Evolutionary conservation across 2,329 filamentous ascomycete species (phyloP), one percentile per base, ranked within the genome.

Genomic region (Diplodia sapinea): DNA sequence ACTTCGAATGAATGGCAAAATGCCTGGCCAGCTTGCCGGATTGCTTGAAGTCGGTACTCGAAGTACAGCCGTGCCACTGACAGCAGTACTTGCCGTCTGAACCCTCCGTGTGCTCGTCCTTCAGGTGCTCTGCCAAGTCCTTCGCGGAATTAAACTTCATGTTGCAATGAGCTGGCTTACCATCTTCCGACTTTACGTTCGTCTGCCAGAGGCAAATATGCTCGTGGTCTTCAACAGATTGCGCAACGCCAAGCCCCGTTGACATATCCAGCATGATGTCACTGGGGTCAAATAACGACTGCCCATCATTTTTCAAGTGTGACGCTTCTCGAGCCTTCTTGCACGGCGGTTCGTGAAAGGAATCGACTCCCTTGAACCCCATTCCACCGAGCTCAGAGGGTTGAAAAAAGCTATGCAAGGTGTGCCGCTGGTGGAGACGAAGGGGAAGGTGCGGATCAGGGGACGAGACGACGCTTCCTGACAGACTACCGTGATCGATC

Each of bases 31-130:
- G 72, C 69, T 79, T 79, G 6, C 75, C 77, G 20, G 77, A 76
- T 68, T 79, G 78, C 68, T 79, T 79, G 70, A 79, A 79, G 68
- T 79, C 77, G 67, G 78, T 79, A 9, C 69, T 71, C 4, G 73
- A 72, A 40, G 78, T 75, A 57, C 78, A 79, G 15, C 69, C 70
- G 65, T 76, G 73, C 78, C 78, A 79, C 64, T 76, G 76, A 12
- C 67, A 68, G 31, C 61, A 65, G 23, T 68, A 65, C 43, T 65
- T 65, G 61, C 67, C 66, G 15, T 64, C 51, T 20, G n/a, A 9
- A 3, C 66, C 66, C 50, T 63, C 66, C 6, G 66, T 64, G 13
- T 68, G 66, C 7, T 59, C 51, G 20, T 68, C 57, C n/a, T 68
- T 68, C 66, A 68, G 56, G 50, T 68, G 66, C 9, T 63, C 66